Base-by-base conservation (phyloP, 805 yeast genomes). In the Saccharomycopsis schoenii region DNA sequence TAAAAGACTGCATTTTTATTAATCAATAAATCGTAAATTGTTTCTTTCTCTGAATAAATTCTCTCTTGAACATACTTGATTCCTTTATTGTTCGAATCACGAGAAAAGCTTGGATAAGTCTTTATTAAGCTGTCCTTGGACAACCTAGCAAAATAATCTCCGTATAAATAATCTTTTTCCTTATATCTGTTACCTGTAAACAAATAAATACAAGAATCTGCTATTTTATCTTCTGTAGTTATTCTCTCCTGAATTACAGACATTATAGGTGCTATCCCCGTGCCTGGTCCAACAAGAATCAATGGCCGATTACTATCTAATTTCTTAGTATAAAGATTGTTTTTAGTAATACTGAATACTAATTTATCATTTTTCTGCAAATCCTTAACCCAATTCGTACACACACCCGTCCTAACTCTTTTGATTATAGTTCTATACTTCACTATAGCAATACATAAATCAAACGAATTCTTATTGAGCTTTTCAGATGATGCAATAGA, bases 201-300 rank as follows among this genome's bases (percentile, higher is more conserved):
- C 34, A 93, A 71, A 52, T 78, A 73, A 50, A 86, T 68, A 1
- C 72, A 70, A 34, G 74, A 75, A 1, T 61, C 4, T 1, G 15
- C 11, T 12, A 2, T 21, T 2, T 47, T 17, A 21, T 19, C n/a
- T 21, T 47, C 21, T 3, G n/a, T 10, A 1, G 12, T 42, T 19
- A 71, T 61, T 2, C 71, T 67, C 1, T 76, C 67, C 52, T 81
- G 81, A 14, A 93, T 78, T 50, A 92, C 68, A 1, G 89, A 80
- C 67, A 89, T 82, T 80, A 93, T 83, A 1, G 99, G 99, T 0
- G 99, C 99, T 11, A 94, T 77, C 1, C 99, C 99, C 0, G 98
- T 96, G 2, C 99, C 99, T 0, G 99, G 96, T 1, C 93, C 86
- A 3, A 93, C 78, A 80, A 93, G 76, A 2, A 94, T 73, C 29